A percentile compares a stretch with the other conserved stretches of the same genome.
These are phyloP conservation scores for Wickerhamiella azymoides DNA, from an alignment of 805 yeast species.

Conservation along the genomic window DNA sequence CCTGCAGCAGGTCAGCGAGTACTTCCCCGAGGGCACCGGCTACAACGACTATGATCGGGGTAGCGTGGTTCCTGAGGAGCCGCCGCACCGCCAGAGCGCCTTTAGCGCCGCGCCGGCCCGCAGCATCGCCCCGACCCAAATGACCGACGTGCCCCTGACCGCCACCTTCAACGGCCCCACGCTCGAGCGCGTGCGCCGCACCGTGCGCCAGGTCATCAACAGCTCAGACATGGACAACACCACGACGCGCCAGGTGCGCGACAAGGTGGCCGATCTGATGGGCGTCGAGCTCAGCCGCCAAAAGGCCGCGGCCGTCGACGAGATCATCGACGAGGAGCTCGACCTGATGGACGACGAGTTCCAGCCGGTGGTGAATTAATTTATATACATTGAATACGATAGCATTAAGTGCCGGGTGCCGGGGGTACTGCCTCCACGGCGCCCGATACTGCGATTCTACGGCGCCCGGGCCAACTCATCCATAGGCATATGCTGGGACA, in stretches of 20 bases:
- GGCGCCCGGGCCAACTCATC: too few relatives aligned
- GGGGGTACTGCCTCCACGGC: too few relatives aligned
- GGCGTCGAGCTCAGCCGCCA: conserved; percentile 24
- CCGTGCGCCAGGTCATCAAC: conserved; percentile 22
- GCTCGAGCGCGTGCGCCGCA: conserved; percentile 20
- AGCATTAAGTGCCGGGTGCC: too few relatives aligned
- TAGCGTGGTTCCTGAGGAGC: background rate
- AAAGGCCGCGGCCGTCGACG: conserved; percentile 22
- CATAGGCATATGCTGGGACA: too few relatives aligned
- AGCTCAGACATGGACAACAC: conserved; percentile 25
- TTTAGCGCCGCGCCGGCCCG: background rate
- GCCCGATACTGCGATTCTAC: too few relatives aligned
- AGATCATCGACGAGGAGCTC: conserved; percentile 26
- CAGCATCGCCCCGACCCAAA: background rate
- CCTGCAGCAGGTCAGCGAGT: conserved; percentile 16
- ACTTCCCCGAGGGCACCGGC: background rate
- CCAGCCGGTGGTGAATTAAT: conserved; percentile 1
- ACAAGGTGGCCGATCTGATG: conserved; percentile 25
- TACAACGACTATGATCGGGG: background rate
- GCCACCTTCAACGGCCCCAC: conserved; percentile 19
- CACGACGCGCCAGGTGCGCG: conserved; percentile 26
- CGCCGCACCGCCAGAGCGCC: conserved; percentile 1
- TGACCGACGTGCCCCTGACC: background rate
- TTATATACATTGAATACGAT: too few relatives aligned
- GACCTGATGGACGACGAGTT: conserved; percentile 11